Evolutionary conservation across 2,329 filamentous ascomycete species (phyloP), one percentile per base, ranked within the genome.

Genomic region (Claviceps maximensis): DNA sequence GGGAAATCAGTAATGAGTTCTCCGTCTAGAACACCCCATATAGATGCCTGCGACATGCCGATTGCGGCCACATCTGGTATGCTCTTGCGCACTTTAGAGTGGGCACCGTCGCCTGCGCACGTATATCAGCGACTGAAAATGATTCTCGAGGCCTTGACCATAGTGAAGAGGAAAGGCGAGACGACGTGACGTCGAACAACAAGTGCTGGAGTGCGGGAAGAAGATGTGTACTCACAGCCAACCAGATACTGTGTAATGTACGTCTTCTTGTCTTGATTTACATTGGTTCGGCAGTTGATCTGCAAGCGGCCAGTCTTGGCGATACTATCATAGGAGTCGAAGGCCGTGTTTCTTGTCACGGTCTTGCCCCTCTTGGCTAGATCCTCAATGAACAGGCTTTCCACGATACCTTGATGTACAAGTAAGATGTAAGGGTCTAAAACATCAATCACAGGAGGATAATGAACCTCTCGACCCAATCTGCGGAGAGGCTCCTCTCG

Each of bases 341-440:
- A 89, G 6, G 76, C 74, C 15, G 79, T 82, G 59, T 80, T 84
- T 56, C 85, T 73, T 53, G 73, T 74, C 25, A 89, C 83, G 44
- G 77, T 73, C 17, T 81, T 71, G 15, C 83, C 83, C 48, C 84
- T 75, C 59, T 81, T 77, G 58, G 73, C 72, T 65, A 89, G 74
- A 60, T 89, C 85, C 9, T 85, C 74, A 50, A 87, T 77, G 59
- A 89, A 82, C 2, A 86, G 67, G 47, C 79, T 77, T 67, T 89
- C 86, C 0, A 89, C 77, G 77, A 88, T 87, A 48, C 86, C 85
- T 66, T 89, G 85, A 62, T 89, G 86, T 19, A 78, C 76, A 21
- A 80, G 70, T 56, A 80, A 67, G 55, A 80, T 78, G 56, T 78
- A 80, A 15, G 76, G 75, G 56, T 79, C 75, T 50, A 80, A 61